Evolutionary conservation across 2,329 filamentous ascomycete species (phyloP).

Genomic region (Fusarium sp.): DNA sequence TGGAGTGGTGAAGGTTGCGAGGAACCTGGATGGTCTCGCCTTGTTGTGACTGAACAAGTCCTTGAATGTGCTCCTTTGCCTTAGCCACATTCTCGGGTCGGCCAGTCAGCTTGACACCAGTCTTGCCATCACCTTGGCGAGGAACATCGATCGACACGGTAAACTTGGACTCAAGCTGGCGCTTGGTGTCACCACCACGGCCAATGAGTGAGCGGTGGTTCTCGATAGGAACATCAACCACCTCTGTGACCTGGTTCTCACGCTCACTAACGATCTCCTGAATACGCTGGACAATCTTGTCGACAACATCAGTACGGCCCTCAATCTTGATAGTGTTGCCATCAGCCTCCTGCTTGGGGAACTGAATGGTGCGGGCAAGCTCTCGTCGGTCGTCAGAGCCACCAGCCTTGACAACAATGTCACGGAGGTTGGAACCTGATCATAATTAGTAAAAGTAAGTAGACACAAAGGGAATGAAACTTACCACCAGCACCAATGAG

Average conservation of each 20-base stretch:
- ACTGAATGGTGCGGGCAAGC: constrained; percentile 90
- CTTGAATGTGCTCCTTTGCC: constrained; percentile 85
- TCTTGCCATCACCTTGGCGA: constrained; percentile 84
- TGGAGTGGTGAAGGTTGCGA: constrained; percentile 80
- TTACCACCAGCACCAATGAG: constrained; percentile 90
- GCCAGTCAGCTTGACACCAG: constrained; percentile 87
- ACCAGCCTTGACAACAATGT: constrained; percentile 87
- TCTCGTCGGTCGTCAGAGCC: constrained; percentile 87
- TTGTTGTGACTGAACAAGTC: constrained; percentile 84
- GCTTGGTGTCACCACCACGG: constrained; percentile 87
- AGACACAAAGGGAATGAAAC: constrained; percentile 47
- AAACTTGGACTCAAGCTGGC: constrained; percentile 86
- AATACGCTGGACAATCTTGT: constrained; percentile 88
- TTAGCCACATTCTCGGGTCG: constrained; percentile 81
- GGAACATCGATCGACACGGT: constrained; percentile 90
- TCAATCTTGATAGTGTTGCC: constrained; percentile 89
- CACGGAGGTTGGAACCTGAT: constrained; percentile 83
- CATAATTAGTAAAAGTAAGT: constrained; percentile 46
- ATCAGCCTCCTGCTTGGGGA: constrained; percentile 87
- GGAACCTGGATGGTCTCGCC: constrained; percentile 90
- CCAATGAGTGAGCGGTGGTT: constrained; percentile 94
- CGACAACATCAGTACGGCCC: constrained; percentile 83
- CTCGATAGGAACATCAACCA: constrained; percentile 84
- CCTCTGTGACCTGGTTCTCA: constrained; percentile 82
- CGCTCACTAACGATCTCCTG: constrained; percentile 83